Base-by-base conservation (phyloP, 1,284 basidiomycete species). In the Sporisorium exsertum region DNA sequence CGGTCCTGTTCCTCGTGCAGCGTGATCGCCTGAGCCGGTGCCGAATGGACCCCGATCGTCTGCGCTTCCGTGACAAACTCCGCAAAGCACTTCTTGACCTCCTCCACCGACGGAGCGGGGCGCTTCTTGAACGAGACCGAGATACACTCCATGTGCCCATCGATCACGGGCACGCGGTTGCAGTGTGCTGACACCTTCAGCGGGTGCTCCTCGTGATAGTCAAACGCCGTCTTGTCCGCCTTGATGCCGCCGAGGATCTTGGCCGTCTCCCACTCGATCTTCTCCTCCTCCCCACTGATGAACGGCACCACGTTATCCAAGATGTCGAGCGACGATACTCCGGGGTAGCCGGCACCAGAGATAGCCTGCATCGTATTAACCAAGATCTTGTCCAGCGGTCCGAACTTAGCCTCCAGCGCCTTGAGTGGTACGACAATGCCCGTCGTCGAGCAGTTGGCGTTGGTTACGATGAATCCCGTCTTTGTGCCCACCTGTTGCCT, bases 361-460 rank as follows among this genome's bases (percentile, higher is more conserved):
- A 99, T 96, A 68, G 97, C 97, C 87, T 99, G 97, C 89, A 99
- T 91, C 2, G 97, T 99, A 24, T 94, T 96, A 84, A 95, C 92
- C 83, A 97, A 88, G 79, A 94, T 91, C 13, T 91, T 90, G 81
- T 97, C 94, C 80, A 99, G 88, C 16, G 95, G 94, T 2, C 97
- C 97, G 78, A 99, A 99, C 0, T 92, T 89, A 75, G 90, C 91
- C 87, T 98, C 95, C 78, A 99, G 90, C 0, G 96, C 96, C 63
- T 91, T 91, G 76, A 99, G 91, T 15, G 95, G 94, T 47, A 99
- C 91, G 71, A 97, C 94, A 74, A 93, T 89, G 27, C 93, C 96
- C 2, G 97, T 99, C 18, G 97, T 98, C 37, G 94, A 94, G 88
- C 97, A 99, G 88, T 99, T 99, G 78, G 97, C 97, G 86, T 99